Percentiles rank a stretch among this genome's conserved stretches.
Conservation (phyloP, 2,329 filamentous ascomycete species). For the Apiospora phragmitis region DNA sequence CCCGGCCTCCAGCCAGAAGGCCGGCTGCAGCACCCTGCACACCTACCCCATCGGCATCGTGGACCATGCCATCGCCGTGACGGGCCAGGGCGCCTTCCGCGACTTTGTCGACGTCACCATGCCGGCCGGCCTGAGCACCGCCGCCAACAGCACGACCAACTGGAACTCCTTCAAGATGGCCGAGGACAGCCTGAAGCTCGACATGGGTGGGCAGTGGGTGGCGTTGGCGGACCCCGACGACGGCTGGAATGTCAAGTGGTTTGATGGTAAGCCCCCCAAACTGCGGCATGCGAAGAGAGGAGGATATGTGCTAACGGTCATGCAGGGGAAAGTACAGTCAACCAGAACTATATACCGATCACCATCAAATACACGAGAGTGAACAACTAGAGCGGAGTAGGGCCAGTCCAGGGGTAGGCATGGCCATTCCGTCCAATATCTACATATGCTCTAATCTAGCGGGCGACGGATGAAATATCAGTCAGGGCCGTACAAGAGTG, state of each 20-base stretch:
- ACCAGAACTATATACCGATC: background rate
- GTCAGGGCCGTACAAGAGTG: too few relatives aligned
- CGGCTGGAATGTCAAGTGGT: conserved; percentile 38
- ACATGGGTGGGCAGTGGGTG: conserved; percentile 33
- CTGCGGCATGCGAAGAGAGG: background rate
- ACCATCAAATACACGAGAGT: background rate
- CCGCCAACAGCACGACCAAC: conserved; percentile 26
- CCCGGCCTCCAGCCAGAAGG: conserved; percentile 26
- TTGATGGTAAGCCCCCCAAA: conserved; percentile 32
- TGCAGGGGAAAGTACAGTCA: background rate
- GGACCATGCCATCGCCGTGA: conserved; percentile 38
- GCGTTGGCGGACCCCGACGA: conserved; percentile 29
- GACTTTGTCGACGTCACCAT: conserved; percentile 35
- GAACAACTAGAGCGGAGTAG: background rate
- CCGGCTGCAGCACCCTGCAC: conserved; percentile 36
- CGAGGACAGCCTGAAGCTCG: conserved; percentile 18
- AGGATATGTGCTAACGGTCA: background rate
- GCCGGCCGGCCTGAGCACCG: conserved; percentile 26
- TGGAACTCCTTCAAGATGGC: conserved; percentile 37
- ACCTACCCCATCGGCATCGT: conserved; percentile 36
- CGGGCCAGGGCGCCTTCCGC: conserved; percentile 34
- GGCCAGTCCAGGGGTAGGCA: background rate
- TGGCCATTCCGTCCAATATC: background rate
- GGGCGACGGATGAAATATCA: background rate
- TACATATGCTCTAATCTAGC: background rate